phyloP scores from a whole-genome alignment of 208 protist genomes.

The Porcisia hertigi region DNA sequence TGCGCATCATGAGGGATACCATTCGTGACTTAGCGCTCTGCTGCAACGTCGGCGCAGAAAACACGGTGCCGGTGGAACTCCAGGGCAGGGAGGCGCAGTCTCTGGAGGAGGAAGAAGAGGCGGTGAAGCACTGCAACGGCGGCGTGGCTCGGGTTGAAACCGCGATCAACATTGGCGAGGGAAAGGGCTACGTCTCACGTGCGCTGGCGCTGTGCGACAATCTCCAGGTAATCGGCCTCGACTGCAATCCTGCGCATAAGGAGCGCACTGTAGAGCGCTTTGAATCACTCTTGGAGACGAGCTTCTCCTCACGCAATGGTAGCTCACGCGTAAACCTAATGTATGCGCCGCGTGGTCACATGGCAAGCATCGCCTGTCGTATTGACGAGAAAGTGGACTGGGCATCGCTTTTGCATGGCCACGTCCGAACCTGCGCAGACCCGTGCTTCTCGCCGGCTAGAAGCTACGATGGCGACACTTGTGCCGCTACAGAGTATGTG shows the following conservation, averaged over 20 bases:
- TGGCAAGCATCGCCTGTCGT: conserved; percentile 70
- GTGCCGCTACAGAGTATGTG: no score
- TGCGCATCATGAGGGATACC: conserved; percentile 73
- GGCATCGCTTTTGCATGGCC: conserved; percentile 43
- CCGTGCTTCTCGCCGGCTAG: neutral
- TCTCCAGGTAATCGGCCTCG: conserved; percentile 82
- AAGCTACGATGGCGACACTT: neutral
- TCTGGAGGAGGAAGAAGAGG: neutral
- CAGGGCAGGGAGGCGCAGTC: neutral
- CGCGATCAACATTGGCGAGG: conserved; percentile 90
- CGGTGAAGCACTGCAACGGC: neutral
- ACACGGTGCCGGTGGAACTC: neutral
- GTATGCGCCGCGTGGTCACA: conserved; percentile 72
- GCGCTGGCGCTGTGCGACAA: conserved; percentile 76
- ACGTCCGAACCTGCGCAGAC: conserved; percentile 43
- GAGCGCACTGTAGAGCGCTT: conserved; percentile 64
- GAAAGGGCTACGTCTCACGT: conserved; percentile 89
- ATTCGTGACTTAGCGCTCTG: conserved; percentile 60
- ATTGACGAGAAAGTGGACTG: conserved; percentile 57
- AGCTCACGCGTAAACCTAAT: conserved; percentile 57
- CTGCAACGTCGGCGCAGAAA: conserved; percentile 30
- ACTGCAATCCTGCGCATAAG: conserved; percentile 90
- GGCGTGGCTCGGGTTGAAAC: conserved; percentile 37
- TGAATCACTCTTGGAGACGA: conserved; percentile 57
- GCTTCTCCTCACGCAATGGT: conserved; percentile 32